Base-by-base conservation (phyloP, 176 grass and related monocot species). In the Ensete ventricosum region DNA sequence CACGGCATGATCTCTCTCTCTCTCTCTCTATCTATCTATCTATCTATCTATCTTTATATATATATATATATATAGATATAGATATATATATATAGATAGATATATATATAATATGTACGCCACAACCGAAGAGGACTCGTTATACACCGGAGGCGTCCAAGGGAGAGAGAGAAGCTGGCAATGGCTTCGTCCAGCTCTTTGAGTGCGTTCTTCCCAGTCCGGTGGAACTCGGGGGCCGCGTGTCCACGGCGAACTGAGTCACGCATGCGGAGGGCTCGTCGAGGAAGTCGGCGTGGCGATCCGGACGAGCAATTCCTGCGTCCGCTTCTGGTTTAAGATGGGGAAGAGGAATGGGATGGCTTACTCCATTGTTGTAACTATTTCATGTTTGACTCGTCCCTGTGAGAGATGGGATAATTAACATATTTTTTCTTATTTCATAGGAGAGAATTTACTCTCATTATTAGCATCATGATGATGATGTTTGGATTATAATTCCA, bases 231-330 rank as follows among this genome's bases (percentile, higher is more conserved):
- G 1, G 78, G 73, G 80, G 84, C 83, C 55, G 86, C 86, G 13
- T 43, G 34, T 89, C 86, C 86, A 89, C 88, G 9, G 84, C 87
- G 29, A 91, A 94, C 76, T 99, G 88, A 57, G 86, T 91, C 78
- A 99, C 81, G 64, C 86, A 85, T 23, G 81, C 83, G 55, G 90
- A 82, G 53, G 82, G 82, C 75, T 94, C 88, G 9, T 99, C 90
- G 71, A 99, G 48, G 82, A 87, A 99, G 75, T 84, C 73, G 52
- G 82, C 90, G 91, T 89, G 22, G 86, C 90, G 19, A 99, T 99
- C 22, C 67, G 64, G 0, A 86, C 88, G 52, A 94, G 88, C 20
- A 91, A 73, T n/a, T 94, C 90, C 75, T 91, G 95, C 80, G 73
- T 83, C 16, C 69, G 83, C 24, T 81, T 80, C 77, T 97, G 86